Conservation (phyloP, 2,329 filamentous ascomycete genomes). For the Hypoxylon sp. region DNA sequence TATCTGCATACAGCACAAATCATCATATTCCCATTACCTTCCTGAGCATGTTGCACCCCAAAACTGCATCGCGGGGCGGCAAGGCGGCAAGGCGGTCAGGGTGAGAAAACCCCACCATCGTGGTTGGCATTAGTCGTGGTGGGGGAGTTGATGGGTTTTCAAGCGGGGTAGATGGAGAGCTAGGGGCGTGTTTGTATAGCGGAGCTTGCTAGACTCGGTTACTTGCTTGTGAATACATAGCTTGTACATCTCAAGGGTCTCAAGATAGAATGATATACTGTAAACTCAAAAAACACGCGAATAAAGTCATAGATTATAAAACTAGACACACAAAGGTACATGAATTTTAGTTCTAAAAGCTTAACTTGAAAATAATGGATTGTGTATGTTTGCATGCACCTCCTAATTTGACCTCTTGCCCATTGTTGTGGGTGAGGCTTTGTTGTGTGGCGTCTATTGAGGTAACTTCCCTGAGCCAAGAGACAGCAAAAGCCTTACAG, state of each 20-base stretch:
- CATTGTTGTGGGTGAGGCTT: slow-evolving; percentile 12
- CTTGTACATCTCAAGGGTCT: background rate
- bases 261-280: slow-evolving; percentile 2
- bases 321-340: background rate
- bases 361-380: no score
- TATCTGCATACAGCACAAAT: slow-evolving; percentile 19
- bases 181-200: slow-evolving; percentile 21
- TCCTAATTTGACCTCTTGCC: background rate
- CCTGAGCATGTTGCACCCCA: slow-evolving; percentile 14
- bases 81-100: slow-evolving; percentile 36
- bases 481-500: slow-evolving; percentile 29
- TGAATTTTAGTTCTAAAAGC: no score
- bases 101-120: slow-evolving; percentile 36
- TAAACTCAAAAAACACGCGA: slow-evolving; percentile 6
- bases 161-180: slow-evolving; percentile 14
- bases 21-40: slow-evolving; percentile 17
- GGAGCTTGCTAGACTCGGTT: slow-evolving; percentile 14
- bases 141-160: slow-evolving; percentile 33
- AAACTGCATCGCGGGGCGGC: slow-evolving; percentile 23
- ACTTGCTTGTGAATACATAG: background rate
- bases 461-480: background rate
- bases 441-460: slow-evolving; percentile 8
- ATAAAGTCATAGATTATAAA: slow-evolving; percentile 6
- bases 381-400: no score
- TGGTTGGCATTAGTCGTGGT: slow-evolving; percentile 38